These are phyloP conservation scores for Filosporella fistucella DNA, from an alignment of 495 filamentous ascomycete species.

Conservation along the genomic window DNA sequence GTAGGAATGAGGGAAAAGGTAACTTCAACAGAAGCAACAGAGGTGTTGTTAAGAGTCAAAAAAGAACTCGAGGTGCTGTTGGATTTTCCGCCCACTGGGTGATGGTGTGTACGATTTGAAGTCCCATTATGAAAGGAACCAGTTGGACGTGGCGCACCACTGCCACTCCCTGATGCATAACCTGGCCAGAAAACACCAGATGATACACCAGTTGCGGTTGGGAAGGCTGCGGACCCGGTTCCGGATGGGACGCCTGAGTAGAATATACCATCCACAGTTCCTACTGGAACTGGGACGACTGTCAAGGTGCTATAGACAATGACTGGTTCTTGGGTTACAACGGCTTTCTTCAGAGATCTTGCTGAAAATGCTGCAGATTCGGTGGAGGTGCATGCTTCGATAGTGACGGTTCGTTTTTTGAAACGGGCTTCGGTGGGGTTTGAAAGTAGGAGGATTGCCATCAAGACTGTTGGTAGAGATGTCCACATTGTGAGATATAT, in stretches of 20 bases:
- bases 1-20: too few species aligned
- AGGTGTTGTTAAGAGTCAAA: neutral
- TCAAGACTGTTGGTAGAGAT: slow-evolving; percentile 6
- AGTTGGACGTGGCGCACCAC: neutral
- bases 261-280: neutral
- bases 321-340: neutral
- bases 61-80: neutral
- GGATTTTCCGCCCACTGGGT: neutral
- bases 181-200: slow-evolving; percentile 12
- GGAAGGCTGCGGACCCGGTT: too few species aligned
- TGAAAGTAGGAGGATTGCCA: slow-evolving; percentile 7
- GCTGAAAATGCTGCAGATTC: neutral
- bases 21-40: too few species aligned
- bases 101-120: neutral
- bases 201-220: too few species aligned
- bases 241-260: neutral
- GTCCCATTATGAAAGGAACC: neutral
- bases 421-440: slow-evolving; percentile 1
- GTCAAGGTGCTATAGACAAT: slow-evolving; percentile 9
- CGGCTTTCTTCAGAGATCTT: neutral
- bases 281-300: neutral
- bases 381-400: neutral
- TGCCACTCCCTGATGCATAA: neutral
- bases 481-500: slow-evolving; percentile 8
- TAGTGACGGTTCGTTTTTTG: neutral